Conservation (phyloP, 1,139 yeast genomes). For the Saccharomyces pastorianus region DNA sequence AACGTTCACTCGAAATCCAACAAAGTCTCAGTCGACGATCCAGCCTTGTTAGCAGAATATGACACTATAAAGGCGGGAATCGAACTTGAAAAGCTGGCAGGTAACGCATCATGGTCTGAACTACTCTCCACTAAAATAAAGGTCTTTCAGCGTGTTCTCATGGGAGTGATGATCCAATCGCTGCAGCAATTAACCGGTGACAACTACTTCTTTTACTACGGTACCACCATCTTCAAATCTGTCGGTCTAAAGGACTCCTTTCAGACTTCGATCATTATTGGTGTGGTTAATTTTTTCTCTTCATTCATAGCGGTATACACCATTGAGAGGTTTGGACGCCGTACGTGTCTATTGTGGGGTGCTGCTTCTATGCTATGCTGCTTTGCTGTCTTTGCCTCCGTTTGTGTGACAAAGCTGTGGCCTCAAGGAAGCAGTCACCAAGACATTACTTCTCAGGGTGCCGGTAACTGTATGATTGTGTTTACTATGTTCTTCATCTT, state of each 20-base stretch:
- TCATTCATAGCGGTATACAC: conserved; percentile 57
- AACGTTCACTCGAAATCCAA: conserved; percentile 39
- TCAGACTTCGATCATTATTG: conserved; percentile 62
- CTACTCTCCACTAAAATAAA: conserved; percentile 27
- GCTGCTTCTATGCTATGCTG: conserved; percentile 53
- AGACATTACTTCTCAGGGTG: conserved; percentile 43
- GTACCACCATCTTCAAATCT: conserved; percentile 63
- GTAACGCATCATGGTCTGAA: conserved; percentile 33
- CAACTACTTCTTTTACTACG: conserved; percentile 70
- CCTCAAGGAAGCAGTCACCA: conserved; percentile 35
- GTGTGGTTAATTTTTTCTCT: conserved; percentile 65
- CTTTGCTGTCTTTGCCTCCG: conserved; percentile 52
- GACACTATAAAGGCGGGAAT: conserved; percentile 54
- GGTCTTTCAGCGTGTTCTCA: conserved; percentile 49
- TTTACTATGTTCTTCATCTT: conserved; percentile 65
- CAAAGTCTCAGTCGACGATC: conserved; percentile 37
- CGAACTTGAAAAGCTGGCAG: conserved; percentile 36
- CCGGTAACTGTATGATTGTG: conserved; percentile 68
- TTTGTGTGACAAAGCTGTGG: conserved; percentile 56
- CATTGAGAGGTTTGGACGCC: conserved; percentile 60
- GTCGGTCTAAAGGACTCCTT: conserved; percentile 64
- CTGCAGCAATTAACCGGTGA: conserved; percentile 70
- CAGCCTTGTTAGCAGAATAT: conserved; percentile 46
- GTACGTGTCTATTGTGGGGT: conserved; percentile 53
- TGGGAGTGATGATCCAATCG: conserved; percentile 56